Evolutionary conservation across 371 early-diverging fungal species (phyloP).

Genomic region (Conidiobolus incongruus): DNA sequence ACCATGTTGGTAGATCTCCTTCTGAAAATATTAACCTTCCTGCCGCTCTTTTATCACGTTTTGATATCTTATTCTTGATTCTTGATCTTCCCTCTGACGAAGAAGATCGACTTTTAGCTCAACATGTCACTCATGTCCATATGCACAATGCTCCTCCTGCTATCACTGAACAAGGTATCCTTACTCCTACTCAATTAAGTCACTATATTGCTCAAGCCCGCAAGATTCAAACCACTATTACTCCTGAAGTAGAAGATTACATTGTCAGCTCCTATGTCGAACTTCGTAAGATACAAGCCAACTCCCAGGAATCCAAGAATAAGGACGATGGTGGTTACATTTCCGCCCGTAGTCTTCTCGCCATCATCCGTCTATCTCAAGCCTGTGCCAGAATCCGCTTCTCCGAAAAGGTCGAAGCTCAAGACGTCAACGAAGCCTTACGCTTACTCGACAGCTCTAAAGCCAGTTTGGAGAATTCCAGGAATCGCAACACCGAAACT

Average conservation of each 20-base stretch:
- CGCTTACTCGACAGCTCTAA: slow-evolving; percentile 79
- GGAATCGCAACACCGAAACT: slow-evolving; percentile 15
- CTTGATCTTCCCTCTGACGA: slow-evolving; percentile 56
- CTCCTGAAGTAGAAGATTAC: slow-evolving; percentile 53
- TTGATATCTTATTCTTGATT: slow-evolving; percentile 89
- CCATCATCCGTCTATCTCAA: slow-evolving; percentile 80
- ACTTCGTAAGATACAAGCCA: slow-evolving; percentile 45
- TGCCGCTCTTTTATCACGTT: slow-evolving; percentile 85
- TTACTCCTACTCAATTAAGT: slow-evolving; percentile 39
- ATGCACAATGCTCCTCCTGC: slow-evolving; percentile 51
- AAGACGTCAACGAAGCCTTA: slow-evolving; percentile 89
- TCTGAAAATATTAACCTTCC: slow-evolving; percentile 93
- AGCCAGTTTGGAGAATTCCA: slow-evolving; percentile 23
- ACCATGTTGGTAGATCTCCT: slow-evolving; percentile 53
- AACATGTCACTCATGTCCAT: slow-evolving; percentile 86
- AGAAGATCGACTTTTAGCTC: slow-evolving; percentile 51
- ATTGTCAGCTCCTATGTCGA: slow-evolving; percentile 75
- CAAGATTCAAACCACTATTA: slow-evolving; percentile 42
- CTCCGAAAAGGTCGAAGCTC: slow-evolving; percentile 43
- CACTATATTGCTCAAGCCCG: slow-evolving; percentile 75
- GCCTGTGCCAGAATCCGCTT: slow-evolving; percentile 78
- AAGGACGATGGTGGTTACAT: slow-evolving; percentile 38
- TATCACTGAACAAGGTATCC: slow-evolving; percentile 24
- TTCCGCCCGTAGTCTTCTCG: slow-evolving; percentile 71
- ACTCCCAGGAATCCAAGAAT: slow-evolving; percentile 10